Evolutionary conservation across 805 yeast genomes (phyloP).

Genomic region (Kazachstania kunashirensis): DNA sequence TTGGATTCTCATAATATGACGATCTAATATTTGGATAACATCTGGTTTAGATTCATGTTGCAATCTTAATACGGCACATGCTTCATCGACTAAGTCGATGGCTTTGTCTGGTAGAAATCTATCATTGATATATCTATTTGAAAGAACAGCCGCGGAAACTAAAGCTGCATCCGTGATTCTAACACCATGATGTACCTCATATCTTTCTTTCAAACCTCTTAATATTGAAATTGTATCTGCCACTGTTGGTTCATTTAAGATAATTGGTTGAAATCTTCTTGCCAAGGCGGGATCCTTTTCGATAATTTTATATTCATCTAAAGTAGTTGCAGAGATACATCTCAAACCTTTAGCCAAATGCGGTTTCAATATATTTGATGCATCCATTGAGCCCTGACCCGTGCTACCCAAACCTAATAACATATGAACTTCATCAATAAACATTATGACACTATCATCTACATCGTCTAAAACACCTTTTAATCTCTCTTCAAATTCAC

Average conservation of each 20-base stretch:
- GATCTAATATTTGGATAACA: conserved; percentile 78
- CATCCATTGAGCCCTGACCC: conserved; percentile 85
- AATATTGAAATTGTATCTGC: conserved; percentile 85
- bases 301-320: conserved; percentile 88
- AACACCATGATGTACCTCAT: conserved; percentile 97
- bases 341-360: conserved; percentile 90
- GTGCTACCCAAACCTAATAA: conserved; percentile 84
- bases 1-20: conserved; percentile 85
- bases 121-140: conserved; percentile 85
- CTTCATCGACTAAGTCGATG: conserved; percentile 92
- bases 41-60: conserved; percentile 98
- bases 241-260: conserved; percentile 79
- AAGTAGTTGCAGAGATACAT: conserved; percentile 93
- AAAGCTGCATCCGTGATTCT: conserved; percentile 85
- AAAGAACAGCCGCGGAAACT: conserved; percentile 85
- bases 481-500: conserved; percentile 89
- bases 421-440: conserved; percentile 86
- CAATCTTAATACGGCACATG: conserved; percentile 85
- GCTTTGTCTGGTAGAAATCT: conserved; percentile 93
- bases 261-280: conserved; percentile 83
- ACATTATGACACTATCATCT: conserved; percentile 66
- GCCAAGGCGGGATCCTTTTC: conserved; percentile 96
- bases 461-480: conserved; percentile 76
- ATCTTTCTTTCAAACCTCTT: conserved; percentile 86
- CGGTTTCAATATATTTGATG: conserved; percentile 86